Base-by-base conservation (phyloP, 257 asterid species). In the Avicennia marina region DNA sequence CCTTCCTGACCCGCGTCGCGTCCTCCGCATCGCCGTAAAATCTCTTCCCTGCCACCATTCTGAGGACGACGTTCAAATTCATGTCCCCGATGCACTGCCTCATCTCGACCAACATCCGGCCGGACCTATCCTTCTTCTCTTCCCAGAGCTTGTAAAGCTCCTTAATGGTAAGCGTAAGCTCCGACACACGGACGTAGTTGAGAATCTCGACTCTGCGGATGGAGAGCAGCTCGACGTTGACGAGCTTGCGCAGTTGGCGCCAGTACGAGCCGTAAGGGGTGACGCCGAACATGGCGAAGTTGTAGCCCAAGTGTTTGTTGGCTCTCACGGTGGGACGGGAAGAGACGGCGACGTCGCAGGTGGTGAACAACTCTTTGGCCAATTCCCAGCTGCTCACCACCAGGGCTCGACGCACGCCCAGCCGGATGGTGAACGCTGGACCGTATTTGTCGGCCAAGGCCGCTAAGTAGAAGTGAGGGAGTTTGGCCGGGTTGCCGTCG, bases 41-140 rank as follows among this genome's bases (percentile, higher is more conserved):
- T 15, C 64, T 70, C 71, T 70, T 70, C 33, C 71, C 71, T 0
- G 58, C 71, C 50, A 70, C 58, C 54, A 64, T 24, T 22, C 42
- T 11, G 4, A 71, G 38, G 11, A 71, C 17, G 25, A 64, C 68
- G 31, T 71, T 65, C 60, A 71, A 39, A 19, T 53, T 60, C 64
- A 71, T 32, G 49, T 71, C 60, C 38, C 76, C 72, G 2, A 71
- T 53, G 72, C 76, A 64, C 64, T 59, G 26, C 51, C 58, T 70
- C 68, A 70, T 55, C 29, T 70, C 68, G 33, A 64, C 67, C 53
- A 16, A 9, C 1, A 32, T 36, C 2, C 41, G 32, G 8, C 75
- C 70, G 0, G 43, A 26, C 2, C 26, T n/a, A 9, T 45, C 56
- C 44, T 7, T 61, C 8, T 25, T 24, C 29, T 21, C 48, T 13